Base-by-base conservation (phyloP, 1,284 basidiomycete genomes). In the Wolfiporia cocos region DNA sequence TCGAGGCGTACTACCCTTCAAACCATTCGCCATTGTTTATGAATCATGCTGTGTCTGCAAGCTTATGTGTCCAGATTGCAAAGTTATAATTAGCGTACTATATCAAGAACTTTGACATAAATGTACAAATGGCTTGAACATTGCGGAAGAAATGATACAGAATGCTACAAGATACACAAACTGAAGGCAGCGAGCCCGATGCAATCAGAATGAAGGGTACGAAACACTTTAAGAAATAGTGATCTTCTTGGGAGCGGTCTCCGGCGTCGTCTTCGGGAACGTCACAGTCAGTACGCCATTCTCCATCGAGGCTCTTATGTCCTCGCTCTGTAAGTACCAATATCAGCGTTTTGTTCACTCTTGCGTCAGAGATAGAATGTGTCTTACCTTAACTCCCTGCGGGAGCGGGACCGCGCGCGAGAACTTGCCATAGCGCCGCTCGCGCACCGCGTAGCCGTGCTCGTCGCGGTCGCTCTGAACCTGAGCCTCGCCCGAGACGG, bases 401-500 rank as follows among this genome's bases (percentile, higher is more conserved):
- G 73, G 71, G 5, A 73, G 62, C 41, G 59, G 53, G 39, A 73
- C 18, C 1, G 60, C 61, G 24, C 74, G 62, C 17, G 66, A 61
- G 49, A 72, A 70, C 37, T 59, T 69, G 34, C 73, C 73, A 34
- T 48, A 65, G 35, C 59, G 57, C 26, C 73, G 59, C 59, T 76
- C 75, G 29, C 67, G 65, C 18, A 74, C 57, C 9, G 63, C 59
- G 37, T 62, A 76, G n/a, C 68, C 70, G 5, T 54, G 47, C 47
- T 71, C 64, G 2, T 66, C 66, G 19, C 54, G 56, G 7, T 68
- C 53, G n/a, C 53, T 34, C 4, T 51, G 48, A 9, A 55, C 11
- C 26, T 57, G 62, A 17, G 46, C 56, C 59, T 74, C 68, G 6
- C 68, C 73, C 12, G 67, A 67, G 40, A 76, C 42, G 41, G 52